Conservation (phyloP, 768 basidiomycete genomes). For the Boletus huronensis region DNA sequence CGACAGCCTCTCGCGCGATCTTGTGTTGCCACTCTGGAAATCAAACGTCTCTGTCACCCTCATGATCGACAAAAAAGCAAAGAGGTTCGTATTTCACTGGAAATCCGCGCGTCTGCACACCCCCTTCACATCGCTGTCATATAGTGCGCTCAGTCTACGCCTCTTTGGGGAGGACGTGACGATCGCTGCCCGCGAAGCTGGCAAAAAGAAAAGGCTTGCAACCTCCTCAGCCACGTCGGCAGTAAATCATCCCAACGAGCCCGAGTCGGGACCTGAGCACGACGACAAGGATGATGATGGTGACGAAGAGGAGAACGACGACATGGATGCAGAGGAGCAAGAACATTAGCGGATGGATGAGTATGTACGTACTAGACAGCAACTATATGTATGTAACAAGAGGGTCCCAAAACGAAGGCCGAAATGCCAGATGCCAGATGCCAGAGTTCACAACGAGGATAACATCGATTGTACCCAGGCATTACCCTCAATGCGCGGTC, state of each 20-base stretch:
- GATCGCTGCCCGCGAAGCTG: constrained; percentile 39
- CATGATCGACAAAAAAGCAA: constrained; percentile 97
- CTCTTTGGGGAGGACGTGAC: constrained; percentile 82
- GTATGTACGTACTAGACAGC: constrained; percentile 13
- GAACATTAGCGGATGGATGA: constrained; percentile 8
- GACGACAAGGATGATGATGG: constrained; percentile 2
- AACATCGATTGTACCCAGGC: constrained; percentile 71
- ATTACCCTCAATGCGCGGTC: constrained; percentile 70
- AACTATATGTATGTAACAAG: not conserved
- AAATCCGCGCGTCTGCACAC: not conserved
- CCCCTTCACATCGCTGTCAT: not conserved
- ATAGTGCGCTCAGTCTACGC: constrained; percentile 81
- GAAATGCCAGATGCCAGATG: not conserved
- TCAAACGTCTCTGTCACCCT: constrained; percentile 81
- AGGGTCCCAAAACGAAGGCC: not conserved
- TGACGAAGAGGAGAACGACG: constrained; percentile 4
- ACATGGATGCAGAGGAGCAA: constrained; percentile 11
- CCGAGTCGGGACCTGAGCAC: constrained; percentile 1
- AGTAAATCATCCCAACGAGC: not conserved
- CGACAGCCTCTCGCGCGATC: constrained; percentile 65
- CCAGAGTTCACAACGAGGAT: constrained; percentile 31
- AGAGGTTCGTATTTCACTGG: constrained; percentile 55
- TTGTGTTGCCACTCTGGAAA: constrained; percentile 95
- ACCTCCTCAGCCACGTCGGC: not conserved
- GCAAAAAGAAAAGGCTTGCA: constrained; percentile 20